phyloP scores from a whole-genome alignment of 352 stramenopile species.

The Globisporangium nodosum region DNA sequence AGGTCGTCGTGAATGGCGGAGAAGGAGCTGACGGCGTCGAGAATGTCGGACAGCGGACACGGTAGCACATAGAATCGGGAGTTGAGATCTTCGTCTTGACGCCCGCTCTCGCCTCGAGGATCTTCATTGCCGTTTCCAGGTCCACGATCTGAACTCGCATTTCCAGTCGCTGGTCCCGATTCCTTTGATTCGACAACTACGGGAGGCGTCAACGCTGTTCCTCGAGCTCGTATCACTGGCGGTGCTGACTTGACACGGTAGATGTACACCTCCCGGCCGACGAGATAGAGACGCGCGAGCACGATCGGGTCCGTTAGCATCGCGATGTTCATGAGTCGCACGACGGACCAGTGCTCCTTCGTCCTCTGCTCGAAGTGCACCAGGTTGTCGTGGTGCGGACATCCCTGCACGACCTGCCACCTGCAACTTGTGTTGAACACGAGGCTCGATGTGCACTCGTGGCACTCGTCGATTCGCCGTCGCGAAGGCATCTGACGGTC shows the following conservation, averaged over 20 bases:
- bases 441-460: neutral
- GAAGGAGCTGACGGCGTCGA: slow-evolving; percentile 1
- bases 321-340: slow-evolving; percentile 26
- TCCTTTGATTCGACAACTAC: neutral
- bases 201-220: neutral
- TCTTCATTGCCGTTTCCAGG: neutral
- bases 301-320: slow-evolving; percentile 23
- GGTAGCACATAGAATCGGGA: slow-evolving; percentile 6
- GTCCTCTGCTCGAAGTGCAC: slow-evolving; percentile 17
- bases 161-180: neutral
- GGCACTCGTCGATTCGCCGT: neutral
- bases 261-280: slow-evolving; percentile 16
- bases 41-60: slow-evolving; percentile 4
- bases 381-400: slow-evolving; percentile 10
- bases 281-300: slow-evolving; percentile 15
- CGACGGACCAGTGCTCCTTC: slow-evolving; percentile 19
- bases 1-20: slow-evolving; percentile 4
- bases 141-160: neutral
- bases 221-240: neutral
- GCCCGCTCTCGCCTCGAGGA: neutral
- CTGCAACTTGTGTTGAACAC: neutral
- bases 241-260: slow-evolving; percentile 13
- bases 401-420: slow-evolving; percentile 10
- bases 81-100: neutral
- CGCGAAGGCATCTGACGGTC: neutral